Percentiles rank a stretch among this genome's conserved stretches.
Conservation (phyloP, 2,329 filamentous ascomycete species). For the Aspergillus costaricaensis region DNA sequence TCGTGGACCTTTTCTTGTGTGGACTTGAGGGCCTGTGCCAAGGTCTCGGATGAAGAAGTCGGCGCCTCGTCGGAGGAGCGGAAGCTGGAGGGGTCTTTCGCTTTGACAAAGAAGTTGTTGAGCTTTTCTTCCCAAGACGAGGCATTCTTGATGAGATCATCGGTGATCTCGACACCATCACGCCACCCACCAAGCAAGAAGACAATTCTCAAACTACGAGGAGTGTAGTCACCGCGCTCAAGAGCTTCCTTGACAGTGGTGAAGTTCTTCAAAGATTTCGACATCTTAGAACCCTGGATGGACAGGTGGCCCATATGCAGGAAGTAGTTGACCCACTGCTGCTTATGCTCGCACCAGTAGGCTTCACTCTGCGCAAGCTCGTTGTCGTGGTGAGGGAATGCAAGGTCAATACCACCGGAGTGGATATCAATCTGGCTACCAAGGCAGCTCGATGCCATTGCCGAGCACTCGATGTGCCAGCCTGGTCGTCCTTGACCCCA, state of each 20-base stretch:
- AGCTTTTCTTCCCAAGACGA: conserved; percentile 78
- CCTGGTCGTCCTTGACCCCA: conserved; percentile 89
- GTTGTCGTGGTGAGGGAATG: conserved; percentile 91
- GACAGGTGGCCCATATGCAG: conserved; percentile 91
- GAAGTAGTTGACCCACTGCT: conserved; percentile 93
- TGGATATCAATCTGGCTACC: conserved; percentile 88
- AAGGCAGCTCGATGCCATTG: conserved; percentile 89
- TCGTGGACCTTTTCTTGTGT: conserved; percentile 59
- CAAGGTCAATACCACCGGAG: conserved; percentile 86
- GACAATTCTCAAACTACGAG: conserved; percentile 77
- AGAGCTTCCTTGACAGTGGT: conserved; percentile 87
- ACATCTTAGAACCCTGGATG: conserved; percentile 93
- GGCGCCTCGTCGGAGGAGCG: conserved; percentile 17
- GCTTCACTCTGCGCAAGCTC: conserved; percentile 88
- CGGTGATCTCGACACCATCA: conserved; percentile 86
- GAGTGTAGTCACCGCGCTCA: conserved; percentile 67
- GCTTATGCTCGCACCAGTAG: conserved; percentile 62
- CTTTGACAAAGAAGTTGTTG: conserved; percentile 68
- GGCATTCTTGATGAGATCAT: conserved; percentile 73
- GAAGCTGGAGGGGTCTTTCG: conserved; percentile 48
- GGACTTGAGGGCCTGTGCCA: conserved; percentile 21
- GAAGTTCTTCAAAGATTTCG: conserved; percentile 93
- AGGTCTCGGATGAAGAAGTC: conserved; percentile 8
- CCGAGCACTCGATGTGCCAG: conserved; percentile 97
- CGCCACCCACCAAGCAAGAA: conserved; percentile 89